Evolutionary conservation across 208 protist genomes (phyloP).

Genomic region (Crithidia bombi): DNA sequence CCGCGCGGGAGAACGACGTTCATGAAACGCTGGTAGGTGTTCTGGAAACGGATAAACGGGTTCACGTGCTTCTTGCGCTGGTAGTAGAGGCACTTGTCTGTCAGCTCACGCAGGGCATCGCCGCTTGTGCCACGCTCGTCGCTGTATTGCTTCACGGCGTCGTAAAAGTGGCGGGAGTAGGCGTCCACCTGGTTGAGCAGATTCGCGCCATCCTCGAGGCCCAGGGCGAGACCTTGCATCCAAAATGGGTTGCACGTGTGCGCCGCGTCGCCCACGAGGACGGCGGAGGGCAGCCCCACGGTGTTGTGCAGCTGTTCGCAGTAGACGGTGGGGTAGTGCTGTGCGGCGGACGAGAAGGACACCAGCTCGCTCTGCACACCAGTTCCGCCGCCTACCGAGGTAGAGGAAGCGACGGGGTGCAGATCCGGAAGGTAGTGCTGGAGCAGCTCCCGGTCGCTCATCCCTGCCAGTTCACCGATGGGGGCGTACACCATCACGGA

Average conservation of each 20-base stretch:
- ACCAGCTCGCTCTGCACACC: conserved; percentile 19
- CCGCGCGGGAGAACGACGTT: conserved; percentile 57
- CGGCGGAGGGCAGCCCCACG: conserved; percentile 83
- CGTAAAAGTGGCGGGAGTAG: conserved; percentile 86
- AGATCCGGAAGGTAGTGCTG: conserved; percentile 44
- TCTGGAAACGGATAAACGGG: conserved; percentile 77
- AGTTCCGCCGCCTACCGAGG: not conserved
- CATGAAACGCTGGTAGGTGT: conserved; percentile 81
- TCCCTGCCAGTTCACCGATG: conserved; percentile 46
- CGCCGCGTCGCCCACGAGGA: conserved; percentile 82
- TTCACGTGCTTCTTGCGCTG: conserved; percentile 81
- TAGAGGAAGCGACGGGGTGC: conserved; percentile 16
- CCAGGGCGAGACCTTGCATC: conserved; percentile 84
- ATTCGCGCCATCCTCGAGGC: conserved; percentile 79
- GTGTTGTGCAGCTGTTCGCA: conserved; percentile 90
- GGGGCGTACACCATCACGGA: conserved; percentile 88
- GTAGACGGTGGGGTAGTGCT: conserved; percentile 75
- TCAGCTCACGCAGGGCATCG: conserved; percentile 84
- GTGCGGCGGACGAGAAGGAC: conserved; percentile 36
- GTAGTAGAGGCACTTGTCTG: conserved; percentile 87
- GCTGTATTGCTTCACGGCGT: conserved; percentile 89
- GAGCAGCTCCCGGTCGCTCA: conserved; percentile 55
- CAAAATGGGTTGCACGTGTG: conserved; percentile 87
- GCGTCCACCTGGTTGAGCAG: conserved; percentile 87
- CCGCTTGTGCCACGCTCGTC: conserved; percentile 81